Evolutionary conservation across 2,329 filamentous ascomycete genomes (phyloP).

Genomic region (Penicillium sp.): DNA sequence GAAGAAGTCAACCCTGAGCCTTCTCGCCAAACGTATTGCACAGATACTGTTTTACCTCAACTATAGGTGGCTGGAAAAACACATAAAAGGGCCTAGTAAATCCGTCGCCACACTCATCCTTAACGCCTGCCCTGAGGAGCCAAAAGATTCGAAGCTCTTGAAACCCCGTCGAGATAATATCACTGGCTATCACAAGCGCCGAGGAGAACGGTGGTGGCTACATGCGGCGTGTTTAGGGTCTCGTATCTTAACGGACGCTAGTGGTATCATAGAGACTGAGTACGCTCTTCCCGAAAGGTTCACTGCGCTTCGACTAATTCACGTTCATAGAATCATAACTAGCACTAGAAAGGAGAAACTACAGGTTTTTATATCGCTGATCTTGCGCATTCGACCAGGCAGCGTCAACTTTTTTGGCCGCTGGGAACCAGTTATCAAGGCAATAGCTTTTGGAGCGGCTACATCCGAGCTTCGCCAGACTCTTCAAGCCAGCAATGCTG

Average conservation of each 20-base stretch:
- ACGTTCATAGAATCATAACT: slow-evolving; percentile 9
- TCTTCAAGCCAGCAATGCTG: slow-evolving; percentile 8
- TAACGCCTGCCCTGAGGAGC: slow-evolving; percentile 8
- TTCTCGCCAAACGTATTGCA: slow-evolving; percentile 8
- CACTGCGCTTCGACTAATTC: slow-evolving; percentile 6
- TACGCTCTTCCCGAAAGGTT: slow-evolving; percentile 7
- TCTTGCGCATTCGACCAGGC: slow-evolving; percentile 8
- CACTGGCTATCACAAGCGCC: slow-evolving; percentile 9
- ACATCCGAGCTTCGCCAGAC: slow-evolving; percentile 7
- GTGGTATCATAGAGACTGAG: slow-evolving; percentile 6
- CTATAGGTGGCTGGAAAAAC: slow-evolving; percentile 9
- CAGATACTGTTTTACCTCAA: slow-evolving; percentile 11
- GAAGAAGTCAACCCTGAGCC: slow-evolving; percentile 8
- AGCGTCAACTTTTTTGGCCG: slow-evolving; percentile 6
- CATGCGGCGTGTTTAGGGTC: slow-evolving; percentile 8
- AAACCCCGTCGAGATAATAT: slow-evolving; percentile 11
- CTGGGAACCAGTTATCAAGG: slow-evolving; percentile 7
- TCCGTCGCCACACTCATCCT: slow-evolving; percentile 10
- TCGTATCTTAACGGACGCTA: slow-evolving; percentile 6
- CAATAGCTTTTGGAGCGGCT: slow-evolving; percentile 6
- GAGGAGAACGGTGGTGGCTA: slow-evolving; percentile 8
- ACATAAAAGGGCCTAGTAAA: slow-evolving; percentile 6
- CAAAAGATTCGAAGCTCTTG: slow-evolving; percentile 6
- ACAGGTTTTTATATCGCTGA: slow-evolving; percentile 8
- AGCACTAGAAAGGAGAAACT: slow-evolving; percentile 6